phyloP scores from a whole-genome alignment of 2,329 filamentous ascomycete genomes.

The Hymenoscyphus linearis region DNA sequence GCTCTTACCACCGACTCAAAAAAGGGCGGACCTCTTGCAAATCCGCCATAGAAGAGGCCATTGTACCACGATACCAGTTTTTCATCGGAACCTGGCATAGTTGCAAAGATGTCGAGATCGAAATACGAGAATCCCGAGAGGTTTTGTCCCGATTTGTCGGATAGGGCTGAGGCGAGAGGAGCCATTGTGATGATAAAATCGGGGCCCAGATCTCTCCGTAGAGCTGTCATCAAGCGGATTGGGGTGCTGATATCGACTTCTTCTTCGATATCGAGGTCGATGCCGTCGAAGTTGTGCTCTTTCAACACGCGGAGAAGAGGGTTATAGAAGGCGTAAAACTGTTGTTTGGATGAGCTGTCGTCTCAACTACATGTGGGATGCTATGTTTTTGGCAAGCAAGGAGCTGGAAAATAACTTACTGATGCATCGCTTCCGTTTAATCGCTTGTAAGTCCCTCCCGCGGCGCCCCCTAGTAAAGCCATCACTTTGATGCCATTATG shows the following conservation, averaged over 20 bases:
- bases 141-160: constrained; percentile 51
- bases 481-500: constrained; percentile 19
- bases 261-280: constrained; percentile 78
- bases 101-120: constrained; percentile 52
- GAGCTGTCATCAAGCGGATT: constrained; percentile 58
- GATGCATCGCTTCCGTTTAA: constrained; percentile 47
- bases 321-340: constrained; percentile 34
- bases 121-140: constrained; percentile 78
- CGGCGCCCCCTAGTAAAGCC: constrained; percentile 21
- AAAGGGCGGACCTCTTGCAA: constrained; percentile 33
- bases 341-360: constrained; percentile 1
- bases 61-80: constrained; percentile 73
- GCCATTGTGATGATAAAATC: constrained; percentile 72
- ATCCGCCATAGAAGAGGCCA: constrained; percentile 85
- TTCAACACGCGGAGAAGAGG: constrained; percentile 5
- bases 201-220: constrained; percentile 61
- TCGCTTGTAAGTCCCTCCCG: constrained; percentile 44
- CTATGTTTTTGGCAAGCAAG: not conserved
- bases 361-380: not conserved
- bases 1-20: constrained; percentile 47
- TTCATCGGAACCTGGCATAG: constrained; percentile 19
- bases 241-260: constrained; percentile 60
- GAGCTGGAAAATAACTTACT: constrained; percentile 12
- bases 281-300: constrained; percentile 54
- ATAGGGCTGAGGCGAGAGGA: constrained; percentile 69